Base-by-base conservation (phyloP, 257 asterid species). In the Solanum ossicruentum region DNA sequence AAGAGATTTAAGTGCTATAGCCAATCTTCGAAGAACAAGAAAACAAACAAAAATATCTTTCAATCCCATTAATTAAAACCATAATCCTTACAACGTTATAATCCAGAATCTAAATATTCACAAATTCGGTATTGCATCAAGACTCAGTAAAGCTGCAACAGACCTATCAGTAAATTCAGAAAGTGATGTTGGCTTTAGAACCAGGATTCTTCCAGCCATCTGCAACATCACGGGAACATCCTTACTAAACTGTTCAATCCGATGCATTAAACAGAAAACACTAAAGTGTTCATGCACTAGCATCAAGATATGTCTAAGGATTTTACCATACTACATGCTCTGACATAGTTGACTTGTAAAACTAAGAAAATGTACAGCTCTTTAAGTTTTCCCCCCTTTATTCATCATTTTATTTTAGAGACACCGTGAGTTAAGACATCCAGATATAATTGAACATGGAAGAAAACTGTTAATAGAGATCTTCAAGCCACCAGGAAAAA, bases 201-300 rank as follows among this genome's bases (percentile, higher is more conserved):
- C 97, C 83, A 94, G 85, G 86, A 94, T 89, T 89, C 97, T 88
- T 83, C 98, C 98, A 77, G 98, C 96, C 98, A 94, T 93, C 98
- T 94, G 94, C 80, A 86, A 89, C 67, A 54, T 77, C 83, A 70
- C 78, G 51, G 57, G 41, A 84, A 61, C 15, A 55, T 66, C 20
- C 39, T 57, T 61, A 56, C 66, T 72, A 45, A 41, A 45, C 73
- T 23, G 47, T 43, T 49, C 61, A 39, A 80, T 6, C 77, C 51
- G 39, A 69, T 17, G 26, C 52, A 17, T 69, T 69, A 69, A 17
- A 39, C 26, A 69, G 26, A 69, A 69, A 36, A 69, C 51, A 69
- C 51, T 69, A 39, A 69, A 39, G 78, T 26, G 20, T 49, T 51
- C 47, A 69, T 9, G 52, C 78, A 69, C 39, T 20, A 69, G 26